These are phyloP conservation scores for Pyracantha coccinea DNA, from an alignment of 331 rosid species.

Conservation along the genomic window DNA sequence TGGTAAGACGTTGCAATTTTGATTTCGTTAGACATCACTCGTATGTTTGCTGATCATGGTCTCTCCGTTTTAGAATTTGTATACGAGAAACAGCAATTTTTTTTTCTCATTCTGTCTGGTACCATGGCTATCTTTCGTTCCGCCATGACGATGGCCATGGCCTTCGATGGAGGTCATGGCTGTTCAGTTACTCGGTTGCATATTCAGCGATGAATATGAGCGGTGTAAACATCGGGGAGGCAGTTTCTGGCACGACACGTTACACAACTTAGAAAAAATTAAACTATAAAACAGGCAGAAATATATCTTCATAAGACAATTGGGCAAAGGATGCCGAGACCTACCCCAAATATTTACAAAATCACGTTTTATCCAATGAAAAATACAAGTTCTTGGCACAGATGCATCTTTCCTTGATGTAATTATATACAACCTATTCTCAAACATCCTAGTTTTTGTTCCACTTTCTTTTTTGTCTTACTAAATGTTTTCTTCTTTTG, in stretches of 20 bases:
- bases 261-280: background rate
- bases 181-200: no score
- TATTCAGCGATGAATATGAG: no score
- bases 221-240: no score
- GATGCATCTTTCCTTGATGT: background rate
- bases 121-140: background rate
- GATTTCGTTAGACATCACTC: background rate
- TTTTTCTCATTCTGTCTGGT: background rate
- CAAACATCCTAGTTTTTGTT: conserved; percentile 1
- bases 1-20: background rate
- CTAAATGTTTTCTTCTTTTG: background rate
- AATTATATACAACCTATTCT: conserved; percentile 24
- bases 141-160: background rate
- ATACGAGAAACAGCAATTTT: background rate
- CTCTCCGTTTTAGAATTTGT: background rate
- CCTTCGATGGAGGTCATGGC: no score
- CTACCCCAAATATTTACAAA: conserved; percentile 1
- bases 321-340: background rate
- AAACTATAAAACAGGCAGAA: background rate
- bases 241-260: background rate
- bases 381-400: background rate
- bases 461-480: background rate
- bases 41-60: background rate
- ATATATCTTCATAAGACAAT: background rate
- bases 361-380: conserved; percentile 15